Evolutionary conservation across 768 basidiomycete genomes (phyloP).

Genomic region (Boletus tylopilopsis): DNA sequence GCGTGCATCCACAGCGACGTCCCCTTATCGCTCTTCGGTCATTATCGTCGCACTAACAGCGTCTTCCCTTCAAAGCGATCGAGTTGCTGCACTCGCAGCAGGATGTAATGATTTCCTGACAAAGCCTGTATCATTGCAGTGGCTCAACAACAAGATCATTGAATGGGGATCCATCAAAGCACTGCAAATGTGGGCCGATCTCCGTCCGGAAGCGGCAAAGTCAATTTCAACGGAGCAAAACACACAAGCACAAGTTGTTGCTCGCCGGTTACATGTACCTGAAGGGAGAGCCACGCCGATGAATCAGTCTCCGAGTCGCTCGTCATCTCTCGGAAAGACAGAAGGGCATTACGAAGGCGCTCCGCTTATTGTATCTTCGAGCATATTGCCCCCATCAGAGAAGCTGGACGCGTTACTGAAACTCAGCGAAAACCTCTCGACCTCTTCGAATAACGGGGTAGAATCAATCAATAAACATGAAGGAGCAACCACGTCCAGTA

Average conservation of each 20-base stretch:
- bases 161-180: conserved; percentile 99
- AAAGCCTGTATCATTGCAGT: conserved; percentile 91
- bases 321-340: conserved; percentile 33
- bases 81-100: conserved; percentile 94
- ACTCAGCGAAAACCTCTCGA: conserved; percentile 20
- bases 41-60: conserved; percentile 99
- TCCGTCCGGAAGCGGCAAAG: conserved; percentile 56
- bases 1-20: conserved; percentile 38
- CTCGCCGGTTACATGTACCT: conserved; percentile 46
- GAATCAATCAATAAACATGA: conserved; percentile 14
- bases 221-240: conserved; percentile 44
- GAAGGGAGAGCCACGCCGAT: conserved; percentile 41
- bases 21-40: conserved; percentile 86
- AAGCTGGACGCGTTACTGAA: conserved; percentile 25
- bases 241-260: conserved; percentile 45
- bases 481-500: conserved; percentile 28
- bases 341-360: conserved; percentile 18
- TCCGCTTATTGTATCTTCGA: conserved; percentile 16
- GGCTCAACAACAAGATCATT: conserved; percentile 97
- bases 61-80: conserved; percentile 90
- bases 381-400: conserved; percentile 14
- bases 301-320: conserved; percentile 34
- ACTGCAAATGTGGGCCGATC: conserved; percentile 87
- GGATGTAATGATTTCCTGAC: conserved; percentile 99
- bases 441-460: conserved; percentile 4